Evolutionary conservation across 2,329 filamentous ascomycete species (phyloP).

Genomic region (Sphaerulina vaccinii): DNA sequence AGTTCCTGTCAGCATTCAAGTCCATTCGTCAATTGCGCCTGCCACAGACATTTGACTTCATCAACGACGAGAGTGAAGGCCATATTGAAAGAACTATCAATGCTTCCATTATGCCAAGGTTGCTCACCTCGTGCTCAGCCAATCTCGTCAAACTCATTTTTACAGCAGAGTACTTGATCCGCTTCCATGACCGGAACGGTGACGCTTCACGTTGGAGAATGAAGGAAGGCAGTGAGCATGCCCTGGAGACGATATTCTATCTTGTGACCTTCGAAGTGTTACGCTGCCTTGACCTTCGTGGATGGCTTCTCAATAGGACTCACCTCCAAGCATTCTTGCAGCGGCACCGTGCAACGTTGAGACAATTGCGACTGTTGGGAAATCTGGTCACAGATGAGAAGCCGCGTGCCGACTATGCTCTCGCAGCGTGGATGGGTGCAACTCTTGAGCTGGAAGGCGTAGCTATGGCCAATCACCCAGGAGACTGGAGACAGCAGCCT

Average conservation of each 20-base stretch:
- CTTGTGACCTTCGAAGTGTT: neutral
- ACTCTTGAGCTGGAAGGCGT: neutral
- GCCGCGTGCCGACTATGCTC: neutral
- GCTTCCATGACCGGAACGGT: neutral
- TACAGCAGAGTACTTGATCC: neutral
- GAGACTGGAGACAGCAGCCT: neutral
- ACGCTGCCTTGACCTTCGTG: conserved; percentile 2
- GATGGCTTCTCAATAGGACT: neutral
- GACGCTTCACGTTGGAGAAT: neutral
- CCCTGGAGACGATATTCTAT: neutral
- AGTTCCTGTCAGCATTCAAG: neutral
- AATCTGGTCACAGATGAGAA: neutral
- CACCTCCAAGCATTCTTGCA: neutral
- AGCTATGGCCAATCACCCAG: neutral
- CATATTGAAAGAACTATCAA: neutral
- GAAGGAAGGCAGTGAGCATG: neutral
- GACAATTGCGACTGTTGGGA: neutral
- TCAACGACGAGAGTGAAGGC: neutral
- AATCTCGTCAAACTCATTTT: neutral
- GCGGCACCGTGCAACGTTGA: neutral
- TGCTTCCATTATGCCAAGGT: neutral
- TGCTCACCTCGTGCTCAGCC: neutral
- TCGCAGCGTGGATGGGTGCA: neutral
- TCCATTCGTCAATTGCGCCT: neutral
- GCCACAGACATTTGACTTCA: neutral